Evolutionary conservation across 441 rosid species (phyloP).

Genomic region (Eruca vesicaria): DNA sequence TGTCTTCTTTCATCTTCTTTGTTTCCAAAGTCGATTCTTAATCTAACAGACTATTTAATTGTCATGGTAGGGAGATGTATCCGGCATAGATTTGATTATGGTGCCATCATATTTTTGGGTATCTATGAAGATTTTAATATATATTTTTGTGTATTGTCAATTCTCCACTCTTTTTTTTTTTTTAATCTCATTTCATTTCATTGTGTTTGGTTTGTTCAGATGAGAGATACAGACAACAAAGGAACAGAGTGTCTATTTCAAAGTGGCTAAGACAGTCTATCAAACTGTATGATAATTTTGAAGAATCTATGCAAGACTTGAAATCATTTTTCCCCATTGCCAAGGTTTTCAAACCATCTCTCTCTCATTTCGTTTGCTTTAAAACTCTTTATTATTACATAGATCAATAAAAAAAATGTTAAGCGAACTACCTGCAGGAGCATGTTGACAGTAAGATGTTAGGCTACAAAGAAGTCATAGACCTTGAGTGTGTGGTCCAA

Average conservation of each 20-base stretch:
- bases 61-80: constrained; percentile 71
- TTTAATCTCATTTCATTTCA: not conserved
- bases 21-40: not conserved
- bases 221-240: constrained; percentile 75
- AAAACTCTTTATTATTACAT: constrained; percentile 15
- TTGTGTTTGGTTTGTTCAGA: constrained; percentile 46
- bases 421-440: constrained; percentile 52
- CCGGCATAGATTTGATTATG: constrained; percentile 87
- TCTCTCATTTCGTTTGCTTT: constrained; percentile 7
- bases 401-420: constrained; percentile 2
- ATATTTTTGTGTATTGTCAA: not conserved
- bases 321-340: constrained; percentile 68
- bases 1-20: not conserved
- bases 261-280: constrained; percentile 94
- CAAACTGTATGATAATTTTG: constrained; percentile 59
- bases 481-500: not conserved
- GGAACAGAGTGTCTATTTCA: constrained; percentile 69
- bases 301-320: constrained; percentile 55
- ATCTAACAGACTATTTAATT: not conserved
- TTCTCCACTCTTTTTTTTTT: not conserved
- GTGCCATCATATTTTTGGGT: constrained; percentile 92
- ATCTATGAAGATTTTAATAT: constrained; percentile 12
- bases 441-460: constrained; percentile 46
- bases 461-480: not conserved
- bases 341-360: not conserved